Percentiles rank a stretch among this genome's conserved stretches.
These are phyloP conservation scores for Poterioochromonas sp. DNA, from an alignment of 352 stramenopile species.

Conservation along the genomic window DNA sequence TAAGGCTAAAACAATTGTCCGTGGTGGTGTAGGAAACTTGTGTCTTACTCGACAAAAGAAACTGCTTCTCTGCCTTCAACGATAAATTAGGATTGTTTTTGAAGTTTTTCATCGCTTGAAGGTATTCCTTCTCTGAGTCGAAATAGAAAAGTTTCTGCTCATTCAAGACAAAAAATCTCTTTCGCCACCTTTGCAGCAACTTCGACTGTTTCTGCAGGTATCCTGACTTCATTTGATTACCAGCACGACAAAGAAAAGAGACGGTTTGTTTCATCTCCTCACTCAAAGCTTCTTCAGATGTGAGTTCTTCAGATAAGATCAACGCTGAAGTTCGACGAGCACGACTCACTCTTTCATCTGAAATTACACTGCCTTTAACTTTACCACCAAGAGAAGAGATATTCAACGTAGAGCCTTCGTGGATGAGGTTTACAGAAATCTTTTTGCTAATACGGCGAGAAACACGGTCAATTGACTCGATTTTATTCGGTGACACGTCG, in stretches of 20 bases:
- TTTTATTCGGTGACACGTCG: not conserved
- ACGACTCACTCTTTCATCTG: not conserved
- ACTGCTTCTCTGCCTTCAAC: not conserved
- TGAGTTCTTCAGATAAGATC: not conserved
- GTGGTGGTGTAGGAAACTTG: not conserved
- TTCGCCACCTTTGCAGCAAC: not conserved
- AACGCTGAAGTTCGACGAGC: not conserved
- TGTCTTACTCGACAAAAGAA: not conserved
- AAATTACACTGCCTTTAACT: not conserved
- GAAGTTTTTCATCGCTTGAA: not conserved
- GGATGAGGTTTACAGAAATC: too few species aligned
- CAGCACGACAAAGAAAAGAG: not conserved
- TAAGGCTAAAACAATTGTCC: not conserved
- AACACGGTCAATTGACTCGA: not conserved
- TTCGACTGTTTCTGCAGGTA: slow-evolving; percentile 24
- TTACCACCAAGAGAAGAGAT: not conserved
- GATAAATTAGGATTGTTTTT: not conserved
- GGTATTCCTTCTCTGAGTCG: not conserved
- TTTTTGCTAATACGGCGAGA: not conserved
- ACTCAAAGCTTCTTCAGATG: not conserved
- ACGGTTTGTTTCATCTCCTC: not conserved
- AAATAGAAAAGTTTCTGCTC: not conserved
- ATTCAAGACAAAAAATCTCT: not conserved
- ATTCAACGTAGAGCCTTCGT: too few species aligned
- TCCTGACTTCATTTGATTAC: not conserved